Evolutionary conservation across 1,139 yeast species (phyloP).

Genomic region (Yamadazyma atlantica): DNA sequence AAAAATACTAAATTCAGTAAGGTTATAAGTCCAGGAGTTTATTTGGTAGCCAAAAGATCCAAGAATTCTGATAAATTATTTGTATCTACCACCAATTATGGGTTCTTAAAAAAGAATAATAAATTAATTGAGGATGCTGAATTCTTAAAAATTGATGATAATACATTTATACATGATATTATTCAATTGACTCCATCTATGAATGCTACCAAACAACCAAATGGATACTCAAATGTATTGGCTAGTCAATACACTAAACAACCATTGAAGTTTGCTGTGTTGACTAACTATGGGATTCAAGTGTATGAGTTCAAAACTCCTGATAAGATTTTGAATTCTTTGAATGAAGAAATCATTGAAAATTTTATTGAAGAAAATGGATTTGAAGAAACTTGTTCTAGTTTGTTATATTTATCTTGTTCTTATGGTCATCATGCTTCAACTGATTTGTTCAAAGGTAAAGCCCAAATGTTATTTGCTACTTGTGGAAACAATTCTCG

Average conservation of each 20-base stretch:
- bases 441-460: constrained; percentile 46
- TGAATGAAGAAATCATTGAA: constrained; percentile 58
- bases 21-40: constrained; percentile 81
- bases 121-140: constrained; percentile 83
- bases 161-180: constrained; percentile 63
- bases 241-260: constrained; percentile 77
- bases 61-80: constrained; percentile 55
- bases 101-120: constrained; percentile 68
- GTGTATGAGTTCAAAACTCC: constrained; percentile 79
- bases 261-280: constrained; percentile 70
- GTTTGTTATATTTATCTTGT: constrained; percentile 81
- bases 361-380: constrained; percentile 51
- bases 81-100: constrained; percentile 81
- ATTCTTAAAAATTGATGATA: constrained; percentile 50
- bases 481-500: constrained; percentile 57
- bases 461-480: constrained; percentile 52
- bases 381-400: constrained; percentile 77
- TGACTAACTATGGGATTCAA: constrained; percentile 78
- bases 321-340: constrained; percentile 68
- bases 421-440: constrained; percentile 57
- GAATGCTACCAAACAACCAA: constrained; percentile 70
- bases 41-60: constrained; percentile 50
- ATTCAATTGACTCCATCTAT: constrained; percentile 67
- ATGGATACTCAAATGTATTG: constrained; percentile 77
- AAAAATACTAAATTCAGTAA: constrained; percentile 48